These are phyloP conservation scores for Biscutella laevigata DNA, from an alignment of 441 rosid species.

Conservation along the genomic window DNA sequence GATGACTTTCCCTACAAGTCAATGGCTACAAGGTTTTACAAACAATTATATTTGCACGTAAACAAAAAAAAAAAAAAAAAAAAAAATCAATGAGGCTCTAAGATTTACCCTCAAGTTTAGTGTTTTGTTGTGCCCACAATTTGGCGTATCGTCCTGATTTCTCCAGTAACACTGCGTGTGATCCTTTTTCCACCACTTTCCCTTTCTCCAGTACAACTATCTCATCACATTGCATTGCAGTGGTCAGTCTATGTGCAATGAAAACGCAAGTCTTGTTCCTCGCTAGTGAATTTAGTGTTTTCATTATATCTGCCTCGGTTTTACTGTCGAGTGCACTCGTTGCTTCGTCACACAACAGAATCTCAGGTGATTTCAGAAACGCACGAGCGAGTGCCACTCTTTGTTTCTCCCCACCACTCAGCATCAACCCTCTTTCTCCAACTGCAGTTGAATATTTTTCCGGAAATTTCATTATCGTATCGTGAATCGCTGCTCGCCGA, in stretches of 20 bases:
- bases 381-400: constrained; percentile 93
- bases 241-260: constrained; percentile 90
- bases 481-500: constrained; percentile 75
- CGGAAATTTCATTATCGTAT: constrained; percentile 74
- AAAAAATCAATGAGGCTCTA: not conserved
- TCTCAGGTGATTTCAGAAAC: constrained; percentile 75
- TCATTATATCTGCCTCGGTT: constrained; percentile 88
- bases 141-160: constrained; percentile 79
- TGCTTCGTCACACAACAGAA: constrained; percentile 93
- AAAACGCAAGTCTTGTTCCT: constrained; percentile 76
- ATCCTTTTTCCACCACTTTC: constrained; percentile 80
- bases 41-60: too few species aligned
- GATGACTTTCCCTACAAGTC: too few species aligned
- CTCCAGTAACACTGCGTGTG: constrained; percentile 58
- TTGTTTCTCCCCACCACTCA: constrained; percentile 98
- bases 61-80: not conserved
- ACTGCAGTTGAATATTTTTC: constrained; percentile 73
- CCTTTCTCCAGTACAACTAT: constrained; percentile 86
- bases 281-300: constrained; percentile 66
- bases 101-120: constrained; percentile 28
- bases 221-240: constrained; percentile 99
- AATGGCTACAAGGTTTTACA: too few species aligned
- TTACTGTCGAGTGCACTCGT: constrained; percentile 92
- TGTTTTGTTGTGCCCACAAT: constrained; percentile 89
- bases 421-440: constrained; percentile 90